Base-by-base conservation (phyloP, 2,329 filamentous ascomycete species). In the Paramyrothecium roridum region DNA sequence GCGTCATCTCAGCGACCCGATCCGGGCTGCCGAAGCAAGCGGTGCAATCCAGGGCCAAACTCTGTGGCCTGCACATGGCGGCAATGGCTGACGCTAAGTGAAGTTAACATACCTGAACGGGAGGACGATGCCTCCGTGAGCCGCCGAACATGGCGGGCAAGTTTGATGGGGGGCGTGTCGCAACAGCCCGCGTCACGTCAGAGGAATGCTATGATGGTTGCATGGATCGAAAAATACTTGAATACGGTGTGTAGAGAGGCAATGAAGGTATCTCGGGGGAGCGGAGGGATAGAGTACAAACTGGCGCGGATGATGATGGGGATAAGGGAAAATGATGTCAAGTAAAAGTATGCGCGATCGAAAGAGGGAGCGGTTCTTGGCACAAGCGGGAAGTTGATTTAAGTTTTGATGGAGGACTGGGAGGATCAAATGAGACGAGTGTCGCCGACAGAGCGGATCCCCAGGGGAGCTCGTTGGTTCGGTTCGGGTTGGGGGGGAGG, bases 71-170 rank as follows among this genome's bases (percentile, higher is more conserved):
- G 37, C 37, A 19, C 37, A 17, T 43, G 4, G 37, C 16, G 37
- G 37, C 7, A 13, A 43, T 19, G 52, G 50, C 55, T 46, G 54
- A 49, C 49, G 49, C 45, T 48, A 53, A 51, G 53, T 59, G 56
- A 63, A 57, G 61, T 61, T 56, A 61, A 75, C 79, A 72, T 77
- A 82, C 80, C 75, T 74, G 74, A 65, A 73, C 71, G 55, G 74
- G 73, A 69, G 73, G 72, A 60, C 77, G 73, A 66, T 76, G 77
- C 69, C 74, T 80, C 71, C 76, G 76, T 61, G 79, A 79, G 63
- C 74, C 65, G 61, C 72, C 76, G 69, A 83, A 83, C 80, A 81
- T 80, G 61, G 57, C 61, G 63, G 51, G 26, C 30, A 19, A 52
- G 3, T 19, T 30, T 30, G 26, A 30, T 16, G 46, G 11, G 37